These are phyloP conservation scores for Fusarium redolens DNA, from an alignment of 2,329 filamentous ascomycete species.

Conservation along the genomic window DNA sequence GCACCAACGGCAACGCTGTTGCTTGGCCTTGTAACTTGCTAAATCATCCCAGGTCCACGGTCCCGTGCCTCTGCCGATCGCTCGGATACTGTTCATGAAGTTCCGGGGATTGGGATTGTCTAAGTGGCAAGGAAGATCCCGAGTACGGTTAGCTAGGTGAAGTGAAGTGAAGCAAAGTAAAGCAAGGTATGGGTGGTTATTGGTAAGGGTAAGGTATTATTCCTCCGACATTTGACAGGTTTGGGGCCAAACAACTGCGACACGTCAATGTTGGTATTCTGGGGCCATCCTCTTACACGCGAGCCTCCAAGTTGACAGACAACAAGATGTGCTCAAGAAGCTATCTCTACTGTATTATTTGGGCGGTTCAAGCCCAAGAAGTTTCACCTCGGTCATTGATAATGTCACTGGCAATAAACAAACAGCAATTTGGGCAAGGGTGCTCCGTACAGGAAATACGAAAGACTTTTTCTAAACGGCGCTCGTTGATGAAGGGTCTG, in stretches of 20 bases:
- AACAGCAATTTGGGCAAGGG: constrained; percentile 29
- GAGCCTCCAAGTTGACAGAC: constrained; percentile 10
- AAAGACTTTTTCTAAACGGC: constrained; percentile 23
- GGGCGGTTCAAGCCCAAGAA: background rate
- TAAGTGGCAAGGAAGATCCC: constrained; percentile 27
- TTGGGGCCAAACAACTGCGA: constrained; percentile 21
- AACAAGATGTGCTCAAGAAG: background rate
- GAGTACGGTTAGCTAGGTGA: constrained; percentile 20
- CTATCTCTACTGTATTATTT: background rate
- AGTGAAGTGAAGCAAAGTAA: background rate
- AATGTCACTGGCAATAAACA: constrained; percentile 10
- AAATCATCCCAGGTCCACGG: constrained; percentile 33
- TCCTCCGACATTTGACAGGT: constrained; percentile 37
- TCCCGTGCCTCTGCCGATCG: constrained; percentile 43
- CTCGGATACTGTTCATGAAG: constrained; percentile 38
- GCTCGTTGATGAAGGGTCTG: constrained; percentile 28
- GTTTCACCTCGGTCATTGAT: background rate
- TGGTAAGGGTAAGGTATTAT: constrained; percentile 11
- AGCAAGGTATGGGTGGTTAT: background rate
- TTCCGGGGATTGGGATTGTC: constrained; percentile 33
- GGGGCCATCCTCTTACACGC: constrained; percentile 14
- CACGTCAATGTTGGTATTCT: constrained; percentile 23
- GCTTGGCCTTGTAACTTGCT: background rate
- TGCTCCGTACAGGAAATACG: constrained; percentile 19
- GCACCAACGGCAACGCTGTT: constrained; percentile 8